Percentiles rank a stretch among this genome's conserved stretches.
These are phyloP conservation scores for Neocucurbitaria cava DNA, from an alignment of 2,329 filamentous ascomycete genomes.

Conservation along the genomic window DNA sequence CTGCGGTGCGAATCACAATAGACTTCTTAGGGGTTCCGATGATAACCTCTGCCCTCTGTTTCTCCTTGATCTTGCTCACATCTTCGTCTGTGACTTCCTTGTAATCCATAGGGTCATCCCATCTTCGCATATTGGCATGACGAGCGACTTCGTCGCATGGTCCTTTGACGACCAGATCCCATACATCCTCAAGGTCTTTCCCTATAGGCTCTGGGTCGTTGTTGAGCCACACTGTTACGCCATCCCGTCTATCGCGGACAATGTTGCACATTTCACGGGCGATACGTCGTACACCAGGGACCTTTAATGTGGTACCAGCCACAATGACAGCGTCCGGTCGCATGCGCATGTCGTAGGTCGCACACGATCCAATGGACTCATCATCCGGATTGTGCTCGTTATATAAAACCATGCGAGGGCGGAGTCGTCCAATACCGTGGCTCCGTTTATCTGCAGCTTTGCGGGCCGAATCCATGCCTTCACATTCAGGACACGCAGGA, in stretches of 20 bases:
- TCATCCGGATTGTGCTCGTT: constrained; percentile 97
- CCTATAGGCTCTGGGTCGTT: constrained; percentile 82
- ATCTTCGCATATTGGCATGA: constrained; percentile 67
- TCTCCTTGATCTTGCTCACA: constrained; percentile 38
- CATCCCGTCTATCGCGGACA: constrained; percentile 81
- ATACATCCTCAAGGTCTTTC: constrained; percentile 87
- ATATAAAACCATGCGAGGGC: constrained; percentile 94
- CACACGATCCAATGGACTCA: constrained; percentile 92
- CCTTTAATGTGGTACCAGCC: constrained; percentile 93
- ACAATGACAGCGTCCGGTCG: constrained; percentile 92
- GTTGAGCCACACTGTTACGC: constrained; percentile 94
- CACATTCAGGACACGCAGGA: constrained; percentile 79
- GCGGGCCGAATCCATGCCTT: constrained; percentile 76
- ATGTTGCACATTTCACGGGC: constrained; percentile 90
- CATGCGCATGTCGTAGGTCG: constrained; percentile 81
- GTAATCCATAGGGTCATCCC: constrained; percentile 58
- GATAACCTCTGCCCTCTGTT: constrained; percentile 41
- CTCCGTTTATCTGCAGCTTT: constrained; percentile 85
- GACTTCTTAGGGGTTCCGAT: constrained; percentile 43
- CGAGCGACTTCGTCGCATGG: constrained; percentile 87
- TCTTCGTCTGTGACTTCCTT: constrained; percentile 47
- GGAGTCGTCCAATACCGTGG: constrained; percentile 87
- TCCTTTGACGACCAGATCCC: constrained; percentile 88
- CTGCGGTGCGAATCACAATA: constrained; percentile 35
- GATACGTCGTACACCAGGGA: constrained; percentile 88